Evolutionary conservation across 352 stramenopile species (phyloP), one percentile per base, ranked within the genome.

Genomic region (Peronosclerospora sorghi): DNA sequence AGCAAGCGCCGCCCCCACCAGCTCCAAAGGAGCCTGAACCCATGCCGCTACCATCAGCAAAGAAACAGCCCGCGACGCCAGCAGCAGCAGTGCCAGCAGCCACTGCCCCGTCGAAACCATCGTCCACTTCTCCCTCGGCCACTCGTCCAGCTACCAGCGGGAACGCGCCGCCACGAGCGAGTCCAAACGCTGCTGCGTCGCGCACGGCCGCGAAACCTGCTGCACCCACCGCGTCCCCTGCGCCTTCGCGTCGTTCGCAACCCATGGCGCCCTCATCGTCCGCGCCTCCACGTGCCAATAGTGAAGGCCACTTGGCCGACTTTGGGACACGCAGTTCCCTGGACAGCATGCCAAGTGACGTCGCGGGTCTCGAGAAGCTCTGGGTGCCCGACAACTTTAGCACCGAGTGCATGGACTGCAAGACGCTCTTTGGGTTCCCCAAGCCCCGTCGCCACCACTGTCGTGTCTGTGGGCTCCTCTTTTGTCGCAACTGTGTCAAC

Each of bases 371-470:
- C 2, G 74, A 92, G 41, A 79, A 89, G 59, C 69, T 92, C 35
- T 92, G 79, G 79, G 76, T 92, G 21, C 79, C 79, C 0, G 74
- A 92, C 65, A 86, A 88, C 62, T 92, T 92, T 34, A 88, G 76
- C 17, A 72, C 19, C 51, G 76, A 92, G 41, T 92, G 79, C 49
- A 92, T 92, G 79, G 77, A 92, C 63, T 92, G 79, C 55, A 83
- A 86, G 37, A 52, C 73, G n/a, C 48, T 64, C 13, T 92, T 92
- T 48, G 77, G 73, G 27, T 88, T 89, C 45, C 70, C 73, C 29
- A 86, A 88, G 56, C 73, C 75, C 10, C 73, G 73, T 45, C 79
- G 79, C 9, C 79, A 92, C 60, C 79, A 92, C 54, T 92, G 79
- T 52, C 79, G 79, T 35, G 79, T 92, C 20, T 92, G 80, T 29